phyloP scores from a whole-genome alignment of 2,329 filamentous ascomycete species.

The Cryphonectria japonica region DNA sequence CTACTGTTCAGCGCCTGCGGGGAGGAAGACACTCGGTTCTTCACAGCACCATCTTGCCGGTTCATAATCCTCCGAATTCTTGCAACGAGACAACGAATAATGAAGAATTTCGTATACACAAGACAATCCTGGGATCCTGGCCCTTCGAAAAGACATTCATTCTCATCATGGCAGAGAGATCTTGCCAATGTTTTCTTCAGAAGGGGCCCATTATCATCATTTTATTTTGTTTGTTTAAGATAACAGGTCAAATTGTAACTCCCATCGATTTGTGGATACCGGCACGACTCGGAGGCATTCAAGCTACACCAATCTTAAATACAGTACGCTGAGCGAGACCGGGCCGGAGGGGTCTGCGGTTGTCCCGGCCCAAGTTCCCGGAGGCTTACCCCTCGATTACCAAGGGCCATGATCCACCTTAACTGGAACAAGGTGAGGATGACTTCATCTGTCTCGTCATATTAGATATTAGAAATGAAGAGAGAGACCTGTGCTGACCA shows the following conservation, averaged over 20 bases:
- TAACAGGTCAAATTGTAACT: not conserved
- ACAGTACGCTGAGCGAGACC: not conserved
- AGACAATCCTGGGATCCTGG: not conserved
- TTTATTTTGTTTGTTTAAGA: not conserved
- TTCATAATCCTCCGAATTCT: not conserved
- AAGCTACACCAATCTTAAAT: not conserved
- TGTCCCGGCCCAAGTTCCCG: conserved; percentile 5
- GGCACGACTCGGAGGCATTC: not conserved
- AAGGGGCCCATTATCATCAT: not conserved
- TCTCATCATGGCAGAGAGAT: not conserved
- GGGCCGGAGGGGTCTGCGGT: not conserved
- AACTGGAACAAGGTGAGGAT: not conserved
- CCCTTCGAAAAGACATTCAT: not conserved
- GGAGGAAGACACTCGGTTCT: not conserved
- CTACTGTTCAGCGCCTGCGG: not conserved
- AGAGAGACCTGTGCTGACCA: not conserved
- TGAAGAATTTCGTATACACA: not conserved
- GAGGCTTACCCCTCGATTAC: not conserved
- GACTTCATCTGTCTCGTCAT: not conserved
- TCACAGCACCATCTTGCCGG: not conserved
- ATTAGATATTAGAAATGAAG: not conserved
- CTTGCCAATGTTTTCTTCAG: not conserved
- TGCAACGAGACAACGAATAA: not conserved
- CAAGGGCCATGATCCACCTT: conserved; percentile 3
- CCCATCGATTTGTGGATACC: not conserved